Conservation (phyloP, 2,329 filamentous ascomycete species). For the Capronia epimyces region DNA sequence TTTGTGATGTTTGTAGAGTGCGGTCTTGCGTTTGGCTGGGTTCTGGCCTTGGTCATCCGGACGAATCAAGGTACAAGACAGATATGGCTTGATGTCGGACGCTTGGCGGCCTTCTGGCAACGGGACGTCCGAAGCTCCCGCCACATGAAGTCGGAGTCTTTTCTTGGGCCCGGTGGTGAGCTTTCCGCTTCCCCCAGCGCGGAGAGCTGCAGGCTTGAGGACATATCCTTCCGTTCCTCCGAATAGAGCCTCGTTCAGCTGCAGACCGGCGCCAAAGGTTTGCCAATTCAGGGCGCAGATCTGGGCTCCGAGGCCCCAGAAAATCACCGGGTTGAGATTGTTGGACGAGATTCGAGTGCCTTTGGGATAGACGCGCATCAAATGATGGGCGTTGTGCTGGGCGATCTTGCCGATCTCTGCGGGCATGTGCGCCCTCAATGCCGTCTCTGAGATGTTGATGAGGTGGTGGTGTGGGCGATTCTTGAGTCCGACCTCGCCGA, state of each 20-base stretch:
- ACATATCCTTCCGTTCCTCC: conserved; percentile 27
- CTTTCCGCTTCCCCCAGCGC: conserved; percentile 18
- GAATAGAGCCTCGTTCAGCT: conserved; percentile 29
- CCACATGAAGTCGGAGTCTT: conserved; percentile 25
- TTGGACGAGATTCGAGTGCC: conserved; percentile 25
- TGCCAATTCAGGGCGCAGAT: conserved; percentile 29
- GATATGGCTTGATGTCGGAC: conserved; percentile 27
- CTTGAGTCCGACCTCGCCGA: conserved; percentile 17
- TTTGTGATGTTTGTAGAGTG: conserved; percentile 27
- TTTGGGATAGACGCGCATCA: conserved; percentile 29
- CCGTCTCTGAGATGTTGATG: conserved; percentile 27
- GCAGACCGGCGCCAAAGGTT: conserved; percentile 27
- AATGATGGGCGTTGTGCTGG: conserved; percentile 24
- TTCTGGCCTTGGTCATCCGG: conserved; percentile 18
- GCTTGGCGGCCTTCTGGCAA: conserved; percentile 20
- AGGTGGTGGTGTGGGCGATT: conserved; percentile 25
- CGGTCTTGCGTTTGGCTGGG: conserved; percentile 25
- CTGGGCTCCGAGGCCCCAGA: conserved; percentile 27
- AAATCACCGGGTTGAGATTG: conserved; percentile 27
- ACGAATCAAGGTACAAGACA: conserved; percentile 26
- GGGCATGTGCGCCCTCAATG: conserved; percentile 21
- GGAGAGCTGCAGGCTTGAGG: conserved; percentile 24
- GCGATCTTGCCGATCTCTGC: conserved; percentile 19
- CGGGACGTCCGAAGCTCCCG: conserved; percentile 24
- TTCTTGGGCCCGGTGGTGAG: conserved; percentile 15